These are phyloP conservation scores for Allantophomopsis lycopodina DNA, from an alignment of 2,329 filamentous ascomycete genomes.

Conservation along the genomic window DNA sequence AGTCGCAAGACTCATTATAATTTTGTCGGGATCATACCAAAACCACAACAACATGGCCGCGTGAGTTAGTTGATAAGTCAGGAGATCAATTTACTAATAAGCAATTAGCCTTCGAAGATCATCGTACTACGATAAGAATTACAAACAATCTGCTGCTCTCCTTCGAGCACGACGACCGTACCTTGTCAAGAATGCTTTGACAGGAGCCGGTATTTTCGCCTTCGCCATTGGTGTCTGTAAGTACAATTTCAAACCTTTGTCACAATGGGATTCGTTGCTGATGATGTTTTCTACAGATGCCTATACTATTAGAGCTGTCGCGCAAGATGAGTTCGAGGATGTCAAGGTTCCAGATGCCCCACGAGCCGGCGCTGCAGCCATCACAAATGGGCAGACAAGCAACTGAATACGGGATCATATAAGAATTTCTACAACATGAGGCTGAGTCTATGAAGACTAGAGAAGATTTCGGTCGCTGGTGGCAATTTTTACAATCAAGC, in stretches of 20 bases:
- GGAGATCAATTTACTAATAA: neutral
- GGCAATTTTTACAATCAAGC: too few species aligned
- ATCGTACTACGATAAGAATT: constrained; percentile 85
- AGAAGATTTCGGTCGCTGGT: too few species aligned
- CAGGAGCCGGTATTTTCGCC: constrained; percentile 60
- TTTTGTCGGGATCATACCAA: too few species aligned
- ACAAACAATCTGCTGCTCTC: constrained; percentile 75
- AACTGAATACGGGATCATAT: constrained; percentile 3
- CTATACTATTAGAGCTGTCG: constrained; percentile 70
- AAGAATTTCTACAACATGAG: too few species aligned
- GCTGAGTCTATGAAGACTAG: too few species aligned
- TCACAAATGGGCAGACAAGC: constrained; percentile 4
- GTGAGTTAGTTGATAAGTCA: constrained; percentile 7
- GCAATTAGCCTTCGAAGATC: constrained; percentile 42
- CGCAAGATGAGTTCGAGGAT: constrained; percentile 94
- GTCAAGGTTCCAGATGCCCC: constrained; percentile 66
- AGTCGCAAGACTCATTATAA: too few species aligned
- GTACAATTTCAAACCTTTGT: constrained; percentile 21
- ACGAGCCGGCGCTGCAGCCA: constrained; percentile 10
- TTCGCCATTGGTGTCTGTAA: constrained; percentile 81
- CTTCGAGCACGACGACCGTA: constrained; percentile 87
- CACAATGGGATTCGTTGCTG: neutral
- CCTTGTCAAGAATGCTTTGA: constrained; percentile 75
- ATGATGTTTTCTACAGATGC: constrained; percentile 33
- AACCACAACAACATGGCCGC: constrained; percentile 12